Base-by-base conservation (phyloP, 2,329 filamentous ascomycete species). In the Aspergillus eucalypticola region DNA sequence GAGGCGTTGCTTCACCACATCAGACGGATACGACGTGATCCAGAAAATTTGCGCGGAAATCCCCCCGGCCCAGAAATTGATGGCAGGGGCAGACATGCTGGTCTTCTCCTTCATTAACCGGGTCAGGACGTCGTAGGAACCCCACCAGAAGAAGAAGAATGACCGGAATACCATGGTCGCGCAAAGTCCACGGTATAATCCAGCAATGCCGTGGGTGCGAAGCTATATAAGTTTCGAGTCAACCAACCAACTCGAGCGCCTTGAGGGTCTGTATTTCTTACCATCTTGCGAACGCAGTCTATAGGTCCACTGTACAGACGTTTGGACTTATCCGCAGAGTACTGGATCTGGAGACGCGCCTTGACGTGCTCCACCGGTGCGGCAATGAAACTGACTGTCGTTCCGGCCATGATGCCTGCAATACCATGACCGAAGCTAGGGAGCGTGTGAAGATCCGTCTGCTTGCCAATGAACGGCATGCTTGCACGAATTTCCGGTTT, bases 141-240 rank as follows among this genome's bases (percentile, higher is more conserved):
- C 88, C 95, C 95, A 99, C 93, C 93, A 98, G 81, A 89, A 95
- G 83, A 96, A 97, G 83, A 99, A 99, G 79, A 94, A 96, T 13
- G 88, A 87, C 17, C 95, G 86, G 80, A 98, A 98, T 51, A 98
- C 77, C 52, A 98, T 81, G 0, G 95, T 98, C 1, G 95, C 91
- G 39, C 78, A 81, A 11, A 99, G 83, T 0, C 95, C 95, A 73
- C 92, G 92, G 76, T 94, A 99, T 7, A 99, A 76, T 38, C 94
- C 95, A 21, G 77, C 73, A 2, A 97, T 69, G 49, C 95, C 94
- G 74, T 98, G 92, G 54, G 74, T 70, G 25, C 74, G 73, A 52
- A 82, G 71, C 79, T 82, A 54, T 82, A 54, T 17, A 2, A 19
- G 41, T 7, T 23, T 19, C 61, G 32, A 58, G 44, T 35, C 50